phyloP scores from a whole-genome alignment of 768 basidiomycete species.

The Kockovaella imperatae region DNA sequence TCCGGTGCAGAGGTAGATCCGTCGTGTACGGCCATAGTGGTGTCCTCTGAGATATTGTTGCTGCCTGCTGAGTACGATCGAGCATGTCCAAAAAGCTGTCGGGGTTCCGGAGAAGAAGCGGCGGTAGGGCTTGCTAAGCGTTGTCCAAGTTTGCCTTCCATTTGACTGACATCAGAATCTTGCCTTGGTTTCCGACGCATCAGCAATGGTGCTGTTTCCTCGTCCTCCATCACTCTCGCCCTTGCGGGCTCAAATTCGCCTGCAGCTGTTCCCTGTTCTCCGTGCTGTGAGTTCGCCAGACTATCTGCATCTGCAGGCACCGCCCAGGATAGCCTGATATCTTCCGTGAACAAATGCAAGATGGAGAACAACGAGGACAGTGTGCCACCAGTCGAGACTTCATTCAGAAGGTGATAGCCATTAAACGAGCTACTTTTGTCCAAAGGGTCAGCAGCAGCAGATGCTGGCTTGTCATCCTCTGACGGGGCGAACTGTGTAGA shows the following conservation, averaged over 20 bases:
- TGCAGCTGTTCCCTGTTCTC: slow-evolving; percentile 1
- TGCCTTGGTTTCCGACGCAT: slow-evolving; percentile 10
- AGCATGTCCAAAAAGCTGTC: not conserved
- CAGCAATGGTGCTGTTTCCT: not conserved
- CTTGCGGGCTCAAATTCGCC: not conserved
- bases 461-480: slow-evolving; percentile 54
- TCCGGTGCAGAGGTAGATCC: slow-evolving; percentile 9
- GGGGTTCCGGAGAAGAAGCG: not conserved
- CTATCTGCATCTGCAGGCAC: slow-evolving; percentile 44
- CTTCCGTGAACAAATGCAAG: slow-evolving; percentile 90
- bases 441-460: slow-evolving; percentile 18
- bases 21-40: not conserved
- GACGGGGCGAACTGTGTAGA: slow-evolving; percentile 39
- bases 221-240: not conserved
- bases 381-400: slow-evolving; percentile 91
- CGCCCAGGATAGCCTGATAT: slow-evolving; percentile 65
- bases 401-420: slow-evolving; percentile 91
- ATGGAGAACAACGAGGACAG: slow-evolving; percentile 95
- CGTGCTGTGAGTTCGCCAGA: slow-evolving; percentile 4
- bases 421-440: slow-evolving; percentile 58
- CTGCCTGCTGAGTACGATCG: slow-evolving; percentile 6
- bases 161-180: slow-evolving; percentile 41
- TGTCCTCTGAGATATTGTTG: not conserved
- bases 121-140: slow-evolving; percentile 10
- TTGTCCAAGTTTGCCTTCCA: slow-evolving; percentile 16